Conservation (phyloP, 352 stramenopile genomes). For the Phytophthora macrochlamydospora region DNA sequence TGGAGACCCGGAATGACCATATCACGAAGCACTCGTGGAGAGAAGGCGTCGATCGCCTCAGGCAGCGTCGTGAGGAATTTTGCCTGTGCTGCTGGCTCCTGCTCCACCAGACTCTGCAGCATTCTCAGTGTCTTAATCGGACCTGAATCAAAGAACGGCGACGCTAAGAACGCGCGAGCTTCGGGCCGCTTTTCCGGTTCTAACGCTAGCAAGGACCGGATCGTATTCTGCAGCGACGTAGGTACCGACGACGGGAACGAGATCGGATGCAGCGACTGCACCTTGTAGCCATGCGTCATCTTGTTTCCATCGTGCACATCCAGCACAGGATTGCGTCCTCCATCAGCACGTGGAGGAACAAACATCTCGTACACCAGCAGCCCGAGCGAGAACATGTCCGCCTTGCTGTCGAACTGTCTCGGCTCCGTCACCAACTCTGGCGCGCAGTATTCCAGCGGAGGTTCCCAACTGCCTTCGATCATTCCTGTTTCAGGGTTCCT, state of each 20-base stretch:
- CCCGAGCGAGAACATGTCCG: conserved; percentile 89
- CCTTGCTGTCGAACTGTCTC: conserved; percentile 75
- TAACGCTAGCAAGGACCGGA: conserved; percentile 73
- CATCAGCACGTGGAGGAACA: conserved; percentile 73
- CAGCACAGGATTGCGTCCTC: conserved; percentile 80
- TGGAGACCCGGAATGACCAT: conserved; percentile 86
- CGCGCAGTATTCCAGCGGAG: conserved; percentile 85
- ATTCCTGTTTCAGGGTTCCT: conserved; percentile 57
- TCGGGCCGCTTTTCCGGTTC: conserved; percentile 68
- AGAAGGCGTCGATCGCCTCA: conserved; percentile 80
- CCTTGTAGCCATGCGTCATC: conserved; percentile 90
- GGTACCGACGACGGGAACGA: conserved; percentile 77
- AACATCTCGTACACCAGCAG: conserved; percentile 89
- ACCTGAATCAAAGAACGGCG: conserved; percentile 87
- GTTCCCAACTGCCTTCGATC: conserved; percentile 78
- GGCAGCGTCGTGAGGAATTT: conserved; percentile 81
- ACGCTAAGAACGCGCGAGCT: conserved; percentile 76
- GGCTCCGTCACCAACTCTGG: conserved; percentile 87
- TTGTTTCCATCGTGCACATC: conserved; percentile 88
- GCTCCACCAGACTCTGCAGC: conserved; percentile 84
- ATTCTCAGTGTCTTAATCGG: conserved; percentile 84
- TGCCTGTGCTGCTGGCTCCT: conserved; percentile 79
- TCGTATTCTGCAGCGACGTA: conserved; percentile 86
- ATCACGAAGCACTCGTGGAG: conserved; percentile 75
- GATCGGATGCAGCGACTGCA: conserved; percentile 89